phyloP scores from a whole-genome alignment of 176 grass and related monocot species.

The Olyra latifolia region DNA sequence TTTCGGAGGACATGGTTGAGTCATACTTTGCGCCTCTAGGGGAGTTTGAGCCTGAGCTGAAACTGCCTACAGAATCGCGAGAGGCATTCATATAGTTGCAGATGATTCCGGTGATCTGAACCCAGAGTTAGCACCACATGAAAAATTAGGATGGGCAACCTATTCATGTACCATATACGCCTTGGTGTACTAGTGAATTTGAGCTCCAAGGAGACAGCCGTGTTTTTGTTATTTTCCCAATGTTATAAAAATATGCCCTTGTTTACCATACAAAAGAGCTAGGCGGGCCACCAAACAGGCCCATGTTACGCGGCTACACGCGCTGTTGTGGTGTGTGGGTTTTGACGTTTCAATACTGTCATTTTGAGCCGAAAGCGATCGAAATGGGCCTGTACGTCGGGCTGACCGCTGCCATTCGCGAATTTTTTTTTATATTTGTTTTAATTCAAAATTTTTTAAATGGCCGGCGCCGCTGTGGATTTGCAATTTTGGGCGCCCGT shows the following conservation, averaged over 20 bases:
- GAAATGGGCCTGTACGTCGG: no score
- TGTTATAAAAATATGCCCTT: neutral
- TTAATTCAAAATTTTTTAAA: no score
- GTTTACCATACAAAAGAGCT: neutral
- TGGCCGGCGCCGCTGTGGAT: no score
- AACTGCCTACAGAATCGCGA: slow-evolving; percentile 70
- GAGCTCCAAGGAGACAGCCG: neutral
- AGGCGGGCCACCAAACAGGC: no score
- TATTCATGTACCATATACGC: slow-evolving; percentile 10
- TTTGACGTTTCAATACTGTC: neutral
- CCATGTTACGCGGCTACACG: no score
- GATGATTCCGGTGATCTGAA: slow-evolving; percentile 3
- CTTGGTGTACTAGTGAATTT: slow-evolving; percentile 9
- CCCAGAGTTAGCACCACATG: slow-evolving; percentile 8
- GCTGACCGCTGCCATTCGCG: no score
- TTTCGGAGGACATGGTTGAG: slow-evolving; percentile 80
- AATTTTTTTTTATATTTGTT: no score
- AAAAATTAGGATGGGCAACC: neutral
- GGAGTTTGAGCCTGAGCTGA: slow-evolving; percentile 77
- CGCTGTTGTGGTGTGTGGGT: neutral
- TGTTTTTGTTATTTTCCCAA: neutral
- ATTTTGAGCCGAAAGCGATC: no score
- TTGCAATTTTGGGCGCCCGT: no score
- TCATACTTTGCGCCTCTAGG: slow-evolving; percentile 76
- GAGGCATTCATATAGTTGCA: slow-evolving; percentile 65